Conservation (phyloP, 2,329 filamentous ascomycete genomes). For the Dothiorella sarmentorum region DNA sequence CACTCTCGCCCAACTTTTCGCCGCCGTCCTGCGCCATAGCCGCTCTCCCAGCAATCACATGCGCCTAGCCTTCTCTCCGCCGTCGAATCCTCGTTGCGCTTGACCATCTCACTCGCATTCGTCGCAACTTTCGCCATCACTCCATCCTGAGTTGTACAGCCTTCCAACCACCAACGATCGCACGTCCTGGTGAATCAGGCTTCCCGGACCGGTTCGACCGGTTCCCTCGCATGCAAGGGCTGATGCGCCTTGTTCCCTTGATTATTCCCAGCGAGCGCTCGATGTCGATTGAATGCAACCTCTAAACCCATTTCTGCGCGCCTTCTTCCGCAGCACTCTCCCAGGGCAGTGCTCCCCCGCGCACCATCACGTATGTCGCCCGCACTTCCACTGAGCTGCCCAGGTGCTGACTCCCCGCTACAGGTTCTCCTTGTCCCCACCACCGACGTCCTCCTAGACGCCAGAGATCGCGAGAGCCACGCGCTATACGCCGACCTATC, state of each 20-base stretch:
- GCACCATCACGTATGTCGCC: conserved; percentile 68
- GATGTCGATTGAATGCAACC: conserved; percentile 78
- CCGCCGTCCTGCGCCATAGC: neutral
- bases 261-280: conserved; percentile 14
- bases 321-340: conserved; percentile 96
- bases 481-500: conserved; percentile 74
- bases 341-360: conserved; percentile 86
- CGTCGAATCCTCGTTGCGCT: conserved; percentile 1
- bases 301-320: conserved; percentile 96
- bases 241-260: conserved; percentile 14
- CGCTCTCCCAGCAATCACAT: neutral
- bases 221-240: conserved; percentile 15
- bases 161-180: neutral
- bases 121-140: neutral
- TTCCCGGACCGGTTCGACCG: conserved; percentile 16
- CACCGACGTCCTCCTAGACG: conserved; percentile 85
- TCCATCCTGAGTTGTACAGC: conserved; percentile 2
- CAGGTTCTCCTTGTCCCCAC: conserved; percentile 84
- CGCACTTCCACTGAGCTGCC: conserved; percentile 19
- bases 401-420: neutral
- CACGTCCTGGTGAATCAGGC: conserved; percentile 3
- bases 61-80: neutral
- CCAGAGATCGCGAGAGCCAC: conserved; percentile 82
- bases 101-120: neutral
- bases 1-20: neutral